These are phyloP conservation scores for Ophiostoma triangulosporum DNA, from an alignment of 2,329 filamentous ascomycete species.

Conservation along the genomic window DNA sequence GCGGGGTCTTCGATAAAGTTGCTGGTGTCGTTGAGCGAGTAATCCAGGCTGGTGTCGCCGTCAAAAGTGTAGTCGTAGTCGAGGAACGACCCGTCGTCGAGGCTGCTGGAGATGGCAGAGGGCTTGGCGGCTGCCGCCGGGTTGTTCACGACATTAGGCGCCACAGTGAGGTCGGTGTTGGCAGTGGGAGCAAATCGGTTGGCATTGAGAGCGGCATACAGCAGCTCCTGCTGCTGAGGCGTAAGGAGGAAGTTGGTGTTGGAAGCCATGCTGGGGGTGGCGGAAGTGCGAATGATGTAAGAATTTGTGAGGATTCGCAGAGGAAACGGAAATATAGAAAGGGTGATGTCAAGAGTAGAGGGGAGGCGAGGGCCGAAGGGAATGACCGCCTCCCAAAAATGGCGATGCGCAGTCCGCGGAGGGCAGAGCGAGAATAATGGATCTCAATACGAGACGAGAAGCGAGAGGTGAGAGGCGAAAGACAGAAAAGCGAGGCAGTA, in stretches of 20 bases:
- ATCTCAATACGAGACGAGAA: not conserved
- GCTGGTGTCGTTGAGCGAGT: conserved; percentile 47
- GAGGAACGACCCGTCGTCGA: conserved; percentile 67
- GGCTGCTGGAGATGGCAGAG: conserved; percentile 31
- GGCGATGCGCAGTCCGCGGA: conserved; percentile 3
- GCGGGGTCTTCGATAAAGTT: conserved; percentile 36
- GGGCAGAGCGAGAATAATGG: not conserved
- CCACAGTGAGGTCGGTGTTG: conserved; percentile 27
- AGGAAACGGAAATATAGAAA: not conserved
- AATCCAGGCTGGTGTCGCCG: conserved; percentile 60
- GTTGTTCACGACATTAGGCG: conserved; percentile 35
- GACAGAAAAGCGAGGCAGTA: not conserved
- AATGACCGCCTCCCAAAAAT: conserved; percentile 7
- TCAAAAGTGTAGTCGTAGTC: conserved; percentile 74
- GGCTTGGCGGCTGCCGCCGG: conserved; percentile 30
- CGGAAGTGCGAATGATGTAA: not conserved
- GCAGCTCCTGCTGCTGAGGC: conserved; percentile 61
- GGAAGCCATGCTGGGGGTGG: conserved; percentile 33
- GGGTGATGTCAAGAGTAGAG: not conserved
- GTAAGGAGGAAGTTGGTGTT: conserved; percentile 52
- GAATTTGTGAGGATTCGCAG: too few relatives aligned
- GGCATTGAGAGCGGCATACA: conserved; percentile 64
- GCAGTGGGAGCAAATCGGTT: conserved; percentile 37
- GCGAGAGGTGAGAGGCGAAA: not conserved
- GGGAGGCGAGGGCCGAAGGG: conserved; percentile 6